Percentiles rank a stretch among this genome's conserved stretches.
Conservation (phyloP, 2,329 filamentous ascomycete species). For the Exophiala sideris region DNA sequence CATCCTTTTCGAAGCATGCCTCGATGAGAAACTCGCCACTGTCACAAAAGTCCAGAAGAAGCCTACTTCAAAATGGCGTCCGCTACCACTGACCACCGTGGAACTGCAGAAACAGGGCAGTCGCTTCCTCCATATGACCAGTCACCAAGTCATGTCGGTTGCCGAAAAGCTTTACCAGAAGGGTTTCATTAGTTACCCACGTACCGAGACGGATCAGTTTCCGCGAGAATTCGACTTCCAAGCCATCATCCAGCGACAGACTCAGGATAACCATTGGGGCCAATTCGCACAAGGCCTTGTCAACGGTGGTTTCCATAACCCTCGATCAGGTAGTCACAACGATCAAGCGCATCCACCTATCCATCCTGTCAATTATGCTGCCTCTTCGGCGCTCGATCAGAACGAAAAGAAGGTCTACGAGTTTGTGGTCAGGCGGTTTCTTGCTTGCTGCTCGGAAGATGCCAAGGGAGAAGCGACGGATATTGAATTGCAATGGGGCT, state of each 20-base stretch:
- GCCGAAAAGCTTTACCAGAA: conserved; percentile 88
- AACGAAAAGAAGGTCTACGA: conserved; percentile 81
- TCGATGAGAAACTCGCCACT: conserved; percentile 70
- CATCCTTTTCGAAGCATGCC: conserved; percentile 80
- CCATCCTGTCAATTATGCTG: conserved; percentile 85
- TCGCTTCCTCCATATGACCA: conserved; percentile 81
- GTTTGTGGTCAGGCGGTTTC: conserved; percentile 84
- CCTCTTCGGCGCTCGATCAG: conserved; percentile 57
- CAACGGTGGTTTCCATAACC: conserved; percentile 71
- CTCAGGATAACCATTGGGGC: conserved; percentile 73
- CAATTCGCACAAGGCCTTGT: conserved; percentile 65
- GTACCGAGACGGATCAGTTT: conserved; percentile 96
- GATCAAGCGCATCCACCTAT: conserved; percentile 98
- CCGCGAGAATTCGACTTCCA: conserved; percentile 83
- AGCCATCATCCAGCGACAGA: conserved; percentile 78
- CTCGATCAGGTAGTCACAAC: conserved; percentile 80
- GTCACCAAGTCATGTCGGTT: conserved; percentile 79
- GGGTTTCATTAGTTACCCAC: conserved; percentile 95
- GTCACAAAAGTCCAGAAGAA: conserved; percentile 86
- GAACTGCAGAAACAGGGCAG: conserved; percentile 96
- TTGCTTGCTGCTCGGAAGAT: conserved; percentile 94
- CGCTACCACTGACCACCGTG: conserved; percentile 88
- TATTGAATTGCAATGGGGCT: conserved; percentile 76
- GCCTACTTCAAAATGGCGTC: conserved; percentile 90
- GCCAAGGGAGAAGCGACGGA: conserved; percentile 83